Percentiles rank a stretch among this genome's conserved stretches.
These are phyloP conservation scores for Pseudotsuga menziesii DNA, from an alignment of 75 land plant genomes.

Conservation along the genomic window DNA sequence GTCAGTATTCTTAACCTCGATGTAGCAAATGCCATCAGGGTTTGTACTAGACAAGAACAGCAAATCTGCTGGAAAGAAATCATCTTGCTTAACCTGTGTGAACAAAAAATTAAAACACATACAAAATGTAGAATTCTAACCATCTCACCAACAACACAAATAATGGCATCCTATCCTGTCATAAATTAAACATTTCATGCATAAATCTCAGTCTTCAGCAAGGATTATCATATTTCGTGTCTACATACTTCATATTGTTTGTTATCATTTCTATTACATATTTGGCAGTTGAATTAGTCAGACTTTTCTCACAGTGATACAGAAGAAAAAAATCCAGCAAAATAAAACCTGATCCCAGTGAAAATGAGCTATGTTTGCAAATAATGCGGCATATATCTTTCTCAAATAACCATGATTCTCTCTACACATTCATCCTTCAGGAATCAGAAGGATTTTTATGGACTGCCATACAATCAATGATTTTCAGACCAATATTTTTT, in stretches of 20 bases:
- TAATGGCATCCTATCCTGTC: neutral
- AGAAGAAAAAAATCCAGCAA: neutral
- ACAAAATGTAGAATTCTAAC: neutral
- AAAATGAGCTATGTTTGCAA: neutral
- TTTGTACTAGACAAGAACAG: constrained; percentile 94
- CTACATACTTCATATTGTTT: neutral
- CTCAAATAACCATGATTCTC: neutral
- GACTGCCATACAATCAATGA: neutral
- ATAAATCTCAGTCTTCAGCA: neutral
- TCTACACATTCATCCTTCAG: neutral
- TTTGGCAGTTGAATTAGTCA: neutral
- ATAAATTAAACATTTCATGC: neutral
- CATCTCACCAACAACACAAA: neutral
- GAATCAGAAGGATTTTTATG: neutral
- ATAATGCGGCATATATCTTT: neutral
- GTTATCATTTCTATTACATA: neutral
- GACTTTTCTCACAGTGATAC: neutral
- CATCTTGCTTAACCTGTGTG: constrained; percentile 80
- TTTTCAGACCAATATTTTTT: neutral
- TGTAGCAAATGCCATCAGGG: constrained; percentile 95
- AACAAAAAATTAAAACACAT: neutral
- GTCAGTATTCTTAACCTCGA: constrained; percentile 60
- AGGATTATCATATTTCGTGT: neutral
- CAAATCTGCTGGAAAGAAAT: constrained; percentile 93
- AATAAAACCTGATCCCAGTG: neutral